A percentile compares a stretch with the other conserved stretches of the same genome.
phyloP scores from a whole-genome alignment of 495 filamentous ascomycete species.

The Penicillium macrosclerotiorum region DNA sequence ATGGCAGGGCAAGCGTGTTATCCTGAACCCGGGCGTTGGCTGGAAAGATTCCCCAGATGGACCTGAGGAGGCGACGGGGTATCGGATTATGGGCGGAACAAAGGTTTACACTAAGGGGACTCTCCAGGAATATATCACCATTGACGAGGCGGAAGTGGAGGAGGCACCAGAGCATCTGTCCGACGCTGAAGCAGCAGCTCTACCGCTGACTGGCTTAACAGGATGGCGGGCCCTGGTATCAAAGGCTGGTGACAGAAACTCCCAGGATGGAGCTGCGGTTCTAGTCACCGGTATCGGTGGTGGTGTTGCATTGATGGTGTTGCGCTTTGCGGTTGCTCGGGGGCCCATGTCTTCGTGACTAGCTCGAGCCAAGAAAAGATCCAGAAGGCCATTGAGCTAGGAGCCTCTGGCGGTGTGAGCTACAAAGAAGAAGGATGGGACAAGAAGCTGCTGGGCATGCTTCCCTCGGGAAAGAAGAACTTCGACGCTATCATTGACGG shows the following conservation, averaged over 20 bases:
- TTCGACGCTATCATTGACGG: constrained; percentile 76
- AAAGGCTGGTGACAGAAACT: constrained; percentile 59
- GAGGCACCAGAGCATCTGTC: constrained; percentile 68
- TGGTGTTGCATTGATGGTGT: constrained; percentile 69
- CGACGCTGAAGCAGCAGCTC: constrained; percentile 69
- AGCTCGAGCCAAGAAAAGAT: constrained; percentile 65
- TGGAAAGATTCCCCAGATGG: constrained; percentile 70
- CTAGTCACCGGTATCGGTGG: constrained; percentile 79
- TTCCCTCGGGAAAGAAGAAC: constrained; percentile 55
- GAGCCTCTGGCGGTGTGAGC: constrained; percentile 65
- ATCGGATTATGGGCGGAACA: constrained; percentile 72
- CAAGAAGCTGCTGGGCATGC: constrained; percentile 53
- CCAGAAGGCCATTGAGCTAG: constrained; percentile 58
- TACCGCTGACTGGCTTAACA: constrained; percentile 83
- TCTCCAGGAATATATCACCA: constrained; percentile 65
- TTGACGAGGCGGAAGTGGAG: constrained; percentile 71
- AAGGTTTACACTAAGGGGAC: constrained; percentile 62
- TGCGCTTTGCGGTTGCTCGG: constrained; percentile 68
- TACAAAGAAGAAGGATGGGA: constrained; percentile 70
- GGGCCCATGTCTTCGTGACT: constrained; percentile 68
- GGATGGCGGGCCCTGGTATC: constrained; percentile 79
- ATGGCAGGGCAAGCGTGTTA: constrained; percentile 66
- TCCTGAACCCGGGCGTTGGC: constrained; percentile 70
- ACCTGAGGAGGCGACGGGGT: constrained; percentile 63
- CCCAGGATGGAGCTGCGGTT: constrained; percentile 58